Percentiles rank a stretch among this genome's conserved stretches.
phyloP scores from a whole-genome alignment of 805 yeast species.

The Metschnikowia borealis region DNA sequence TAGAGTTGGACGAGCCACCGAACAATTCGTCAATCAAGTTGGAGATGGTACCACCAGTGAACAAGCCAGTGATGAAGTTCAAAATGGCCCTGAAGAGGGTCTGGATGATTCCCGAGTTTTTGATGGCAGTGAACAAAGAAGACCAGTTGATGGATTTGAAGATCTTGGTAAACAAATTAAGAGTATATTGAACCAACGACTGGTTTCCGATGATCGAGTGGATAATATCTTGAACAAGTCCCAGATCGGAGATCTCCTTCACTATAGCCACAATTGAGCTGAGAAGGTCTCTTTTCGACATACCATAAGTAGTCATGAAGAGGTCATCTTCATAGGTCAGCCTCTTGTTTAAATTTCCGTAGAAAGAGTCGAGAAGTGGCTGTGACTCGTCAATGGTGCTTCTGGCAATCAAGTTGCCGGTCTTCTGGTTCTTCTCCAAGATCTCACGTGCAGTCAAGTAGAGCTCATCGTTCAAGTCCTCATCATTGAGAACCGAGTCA shows the following conservation, averaged over 20 bases:
- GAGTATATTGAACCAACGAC: slow-evolving; percentile 19
- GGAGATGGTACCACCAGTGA: slow-evolving; percentile 10
- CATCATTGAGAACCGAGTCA: slow-evolving; percentile 16
- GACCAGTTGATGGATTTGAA: slow-evolving; percentile 21
- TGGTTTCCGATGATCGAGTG: slow-evolving; percentile 23
- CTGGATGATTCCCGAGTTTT: slow-evolving; percentile 24
- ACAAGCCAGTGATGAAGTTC: slow-evolving; percentile 16
- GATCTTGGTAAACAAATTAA: slow-evolving; percentile 19
- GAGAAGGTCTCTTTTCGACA: slow-evolving; percentile 16
- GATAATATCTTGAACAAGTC: slow-evolving; percentile 21
- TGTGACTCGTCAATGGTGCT: slow-evolving; percentile 11
- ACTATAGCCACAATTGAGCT: slow-evolving; percentile 19
- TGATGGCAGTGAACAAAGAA: slow-evolving; percentile 21
- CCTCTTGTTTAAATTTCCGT: slow-evolving; percentile 11
- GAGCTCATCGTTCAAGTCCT: slow-evolving; percentile 16
- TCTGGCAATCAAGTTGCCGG: slow-evolving; percentile 7
- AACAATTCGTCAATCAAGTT: slow-evolving; percentile 13
- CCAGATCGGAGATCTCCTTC: slow-evolving; percentile 21
- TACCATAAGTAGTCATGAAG: slow-evolving; percentile 9
- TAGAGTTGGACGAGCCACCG: slow-evolving; percentile 13
- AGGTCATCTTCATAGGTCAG: slow-evolving; percentile 9
- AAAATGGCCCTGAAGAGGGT: slow-evolving; percentile 14
- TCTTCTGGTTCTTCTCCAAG: slow-evolving; percentile 2
- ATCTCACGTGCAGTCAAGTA: slow-evolving; percentile 8
- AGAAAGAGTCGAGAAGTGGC: slow-evolving; percentile 11